Conservation (phyloP, 441 rosid species). For the Isatis lusitanica region DNA sequence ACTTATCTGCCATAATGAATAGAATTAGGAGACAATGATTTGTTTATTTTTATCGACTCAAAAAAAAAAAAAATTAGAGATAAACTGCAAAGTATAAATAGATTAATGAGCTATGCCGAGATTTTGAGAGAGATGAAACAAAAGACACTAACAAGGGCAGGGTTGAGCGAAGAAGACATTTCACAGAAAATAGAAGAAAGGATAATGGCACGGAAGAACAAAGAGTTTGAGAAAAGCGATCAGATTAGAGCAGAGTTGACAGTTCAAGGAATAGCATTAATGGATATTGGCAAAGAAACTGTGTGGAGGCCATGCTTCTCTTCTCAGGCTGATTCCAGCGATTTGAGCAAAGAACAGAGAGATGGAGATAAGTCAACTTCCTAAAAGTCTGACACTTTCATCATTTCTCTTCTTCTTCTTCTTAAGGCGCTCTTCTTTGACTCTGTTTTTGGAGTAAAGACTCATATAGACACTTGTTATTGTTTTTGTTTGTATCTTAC, state of each 20-base stretch:
- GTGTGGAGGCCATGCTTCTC: slow-evolving; percentile 84
- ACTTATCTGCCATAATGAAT: too few relatives aligned
- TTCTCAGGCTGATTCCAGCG: slow-evolving; percentile 28
- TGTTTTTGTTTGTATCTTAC: slow-evolving; percentile 6
- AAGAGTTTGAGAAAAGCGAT: slow-evolving; percentile 72
- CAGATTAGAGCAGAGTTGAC: slow-evolving; percentile 64
- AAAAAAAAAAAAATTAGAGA: too few relatives aligned
- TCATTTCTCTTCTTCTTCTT: slow-evolving; percentile 4
- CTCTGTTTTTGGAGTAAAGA: not conserved
- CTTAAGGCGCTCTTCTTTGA: slow-evolving; percentile 14
- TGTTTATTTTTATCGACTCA: too few relatives aligned
- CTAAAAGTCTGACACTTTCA: not conserved
- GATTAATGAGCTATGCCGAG: slow-evolving; percentile 47
- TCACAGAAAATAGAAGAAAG: slow-evolving; percentile 58
- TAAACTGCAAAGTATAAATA: too few relatives aligned
- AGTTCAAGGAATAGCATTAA: slow-evolving; percentile 70
- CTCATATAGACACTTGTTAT: slow-evolving; percentile 9
- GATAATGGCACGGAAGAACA: slow-evolving; percentile 55
- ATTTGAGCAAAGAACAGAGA: not conserved
- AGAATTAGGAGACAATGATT: too few relatives aligned
- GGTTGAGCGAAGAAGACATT: slow-evolving; percentile 56
- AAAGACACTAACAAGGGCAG: slow-evolving; percentile 69
- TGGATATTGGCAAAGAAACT: slow-evolving; percentile 76
- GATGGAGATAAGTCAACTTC: slow-evolving; percentile 8
- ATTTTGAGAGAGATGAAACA: slow-evolving; percentile 62